Evolutionary conservation across 371 early-diverging fungal species (phyloP).

Genomic region (Haplosporangium sp.): DNA sequence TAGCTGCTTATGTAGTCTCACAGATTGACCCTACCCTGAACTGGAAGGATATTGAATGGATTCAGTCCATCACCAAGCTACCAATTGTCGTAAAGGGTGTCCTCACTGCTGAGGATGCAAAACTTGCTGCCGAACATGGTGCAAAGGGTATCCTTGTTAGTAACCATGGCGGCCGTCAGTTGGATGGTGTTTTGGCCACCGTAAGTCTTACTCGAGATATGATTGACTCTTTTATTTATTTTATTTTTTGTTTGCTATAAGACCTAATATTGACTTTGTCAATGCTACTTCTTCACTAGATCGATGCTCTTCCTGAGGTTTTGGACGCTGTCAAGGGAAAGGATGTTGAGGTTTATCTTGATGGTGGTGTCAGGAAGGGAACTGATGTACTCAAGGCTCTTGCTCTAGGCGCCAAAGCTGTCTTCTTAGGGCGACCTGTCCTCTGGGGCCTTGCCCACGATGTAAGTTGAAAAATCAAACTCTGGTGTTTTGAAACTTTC

Average conservation of each 20-base stretch:
- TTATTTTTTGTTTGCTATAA: not conserved
- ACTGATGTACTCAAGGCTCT: conserved; percentile 94
- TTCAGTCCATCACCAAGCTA: conserved; percentile 82
- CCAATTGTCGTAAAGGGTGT: conserved; percentile 95
- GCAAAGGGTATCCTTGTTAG: conserved; percentile 89
- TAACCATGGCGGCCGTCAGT: conserved; percentile 97
- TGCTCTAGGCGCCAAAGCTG: conserved; percentile 95
- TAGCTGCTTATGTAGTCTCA: conserved; percentile 82
- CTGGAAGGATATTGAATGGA: conserved; percentile 93
- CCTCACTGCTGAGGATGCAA: conserved; percentile 91
- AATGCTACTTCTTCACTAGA: conserved; percentile 27
- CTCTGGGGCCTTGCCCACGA: conserved; percentile 69
- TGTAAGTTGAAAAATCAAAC: conserved; percentile 19
- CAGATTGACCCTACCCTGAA: conserved; percentile 80
- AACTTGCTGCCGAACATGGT: conserved; percentile 82
- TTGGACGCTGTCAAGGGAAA: conserved; percentile 74
- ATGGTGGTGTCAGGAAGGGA: conserved; percentile 94
- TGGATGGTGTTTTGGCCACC: conserved; percentile 83
- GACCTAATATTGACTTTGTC: not conserved
- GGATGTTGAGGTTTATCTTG: conserved; percentile 87
- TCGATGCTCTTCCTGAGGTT: conserved; percentile 90
- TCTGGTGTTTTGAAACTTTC: too few relatives aligned
- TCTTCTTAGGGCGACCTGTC: conserved; percentile 91
- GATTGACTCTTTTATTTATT: not conserved
- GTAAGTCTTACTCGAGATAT: not conserved